Evolutionary conservation across 2,329 filamentous ascomycete species (phyloP).

Genomic region (Cordyceps farinosa): DNA sequence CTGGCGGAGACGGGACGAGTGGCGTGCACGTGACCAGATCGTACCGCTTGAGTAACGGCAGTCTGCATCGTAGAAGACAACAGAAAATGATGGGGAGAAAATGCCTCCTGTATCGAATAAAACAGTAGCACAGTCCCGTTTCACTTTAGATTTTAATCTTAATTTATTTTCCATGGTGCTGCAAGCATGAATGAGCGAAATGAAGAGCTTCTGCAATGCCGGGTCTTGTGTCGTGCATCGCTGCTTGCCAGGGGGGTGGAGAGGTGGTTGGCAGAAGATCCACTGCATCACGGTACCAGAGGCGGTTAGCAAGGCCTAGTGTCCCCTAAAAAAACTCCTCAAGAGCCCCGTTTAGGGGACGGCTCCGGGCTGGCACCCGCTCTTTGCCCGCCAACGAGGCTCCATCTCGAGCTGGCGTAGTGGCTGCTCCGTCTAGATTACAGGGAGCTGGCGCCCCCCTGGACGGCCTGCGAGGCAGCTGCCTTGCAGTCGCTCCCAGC

Average conservation of each 20-base stretch:
- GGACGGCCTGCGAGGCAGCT: background rate
- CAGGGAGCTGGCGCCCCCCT: slow-evolving; percentile 2
- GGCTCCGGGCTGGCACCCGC: background rate
- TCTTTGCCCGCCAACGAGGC: background rate
- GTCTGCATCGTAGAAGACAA: background rate
- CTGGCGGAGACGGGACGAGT: too few species aligned
- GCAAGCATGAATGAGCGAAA: background rate
- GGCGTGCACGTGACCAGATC: background rate
- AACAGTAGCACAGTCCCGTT: background rate
- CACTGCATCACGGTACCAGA: background rate
- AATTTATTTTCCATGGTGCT: background rate
- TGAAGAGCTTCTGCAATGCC: background rate
- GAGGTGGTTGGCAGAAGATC: background rate
- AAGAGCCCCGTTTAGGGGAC: background rate
- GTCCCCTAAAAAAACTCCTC: background rate
- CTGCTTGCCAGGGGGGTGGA: background rate
- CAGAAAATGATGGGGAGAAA: background rate
- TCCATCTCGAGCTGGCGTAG: background rate
- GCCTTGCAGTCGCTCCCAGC: background rate
- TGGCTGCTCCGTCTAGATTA: background rate
- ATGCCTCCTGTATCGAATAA: background rate
- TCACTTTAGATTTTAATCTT: background rate
- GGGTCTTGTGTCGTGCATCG: background rate
- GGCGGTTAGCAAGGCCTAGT: background rate
- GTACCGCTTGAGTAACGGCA: background rate